Conservation (phyloP, 108 stramenopile species). For the Asterionellopsis glacialis region DNA sequence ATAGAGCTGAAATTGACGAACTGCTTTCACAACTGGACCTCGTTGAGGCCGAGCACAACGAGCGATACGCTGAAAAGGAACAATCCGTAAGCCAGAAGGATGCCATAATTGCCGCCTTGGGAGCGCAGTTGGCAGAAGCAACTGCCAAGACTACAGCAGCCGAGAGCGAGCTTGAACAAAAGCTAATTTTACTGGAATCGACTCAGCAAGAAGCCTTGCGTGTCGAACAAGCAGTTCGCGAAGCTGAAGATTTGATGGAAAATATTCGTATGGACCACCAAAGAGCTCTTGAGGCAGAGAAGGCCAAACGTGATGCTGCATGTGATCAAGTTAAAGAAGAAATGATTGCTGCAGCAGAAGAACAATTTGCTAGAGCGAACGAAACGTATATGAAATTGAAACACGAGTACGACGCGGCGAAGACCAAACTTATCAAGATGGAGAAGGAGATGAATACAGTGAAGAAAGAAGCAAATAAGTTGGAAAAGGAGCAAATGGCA, state of each 20-base stretch:
- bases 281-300: conserved; percentile 23
- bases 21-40: conserved; percentile 46
- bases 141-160: conserved; percentile 6
- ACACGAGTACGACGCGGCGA: conserved; percentile 34
- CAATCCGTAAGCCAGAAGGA: conserved; percentile 41
- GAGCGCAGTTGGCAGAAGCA: conserved; percentile 41
- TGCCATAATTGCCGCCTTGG: conserved; percentile 38
- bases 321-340: conserved; percentile 39
- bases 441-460: conserved; percentile 31
- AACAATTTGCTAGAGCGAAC: conserved; percentile 45
- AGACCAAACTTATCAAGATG: conserved; percentile 20
- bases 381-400: conserved; percentile 42
- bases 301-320: conserved; percentile 23
- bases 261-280: conserved; percentile 24
- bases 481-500: conserved; percentile 22
- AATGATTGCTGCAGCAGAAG: conserved; percentile 48
- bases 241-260: conserved; percentile 8
- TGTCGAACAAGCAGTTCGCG: conserved; percentile 5
- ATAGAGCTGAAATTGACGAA: conserved; percentile 46
- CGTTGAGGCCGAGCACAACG: conserved; percentile 47
- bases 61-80: conserved; percentile 21
- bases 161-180: conserved; percentile 1
- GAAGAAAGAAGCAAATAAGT: conserved; percentile 15
- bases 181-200: conserved; percentile 3
- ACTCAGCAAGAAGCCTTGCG: conserved; percentile 8